Evolutionary conservation across 768 basidiomycete species (phyloP).

Genomic region (Tylopilus sp.): DNA sequence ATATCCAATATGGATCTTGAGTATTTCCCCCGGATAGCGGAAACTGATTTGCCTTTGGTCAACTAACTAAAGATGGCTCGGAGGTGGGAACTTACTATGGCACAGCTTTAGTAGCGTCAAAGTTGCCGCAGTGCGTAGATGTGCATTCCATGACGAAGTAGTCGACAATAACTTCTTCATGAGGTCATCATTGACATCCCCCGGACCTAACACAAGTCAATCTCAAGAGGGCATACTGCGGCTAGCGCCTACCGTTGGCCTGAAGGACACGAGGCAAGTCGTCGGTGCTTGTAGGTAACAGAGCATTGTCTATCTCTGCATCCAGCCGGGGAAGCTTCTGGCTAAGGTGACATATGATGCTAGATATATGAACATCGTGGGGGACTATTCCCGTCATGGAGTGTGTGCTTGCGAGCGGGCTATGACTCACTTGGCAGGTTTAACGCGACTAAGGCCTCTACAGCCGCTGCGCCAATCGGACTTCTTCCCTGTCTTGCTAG

Average conservation of each 20-base stretch:
- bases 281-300: not conserved
- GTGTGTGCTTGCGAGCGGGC: not conserved
- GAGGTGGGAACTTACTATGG: not conserved
- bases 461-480: slow-evolving; percentile 4
- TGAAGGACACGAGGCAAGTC: not conserved
- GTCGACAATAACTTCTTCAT: not conserved
- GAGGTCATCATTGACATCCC: not conserved
- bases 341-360: slow-evolving; percentile 3
- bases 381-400: not conserved
- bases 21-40: not conserved
- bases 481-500: not conserved
- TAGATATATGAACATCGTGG: not conserved
- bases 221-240: not conserved
- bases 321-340: slow-evolving; percentile 2
- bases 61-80: not conserved
- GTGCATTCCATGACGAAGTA: not conserved
- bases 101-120: slow-evolving; percentile 11
- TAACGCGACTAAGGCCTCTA: slow-evolving; percentile 6
- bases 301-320: not conserved
- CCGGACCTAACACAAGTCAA: not conserved
- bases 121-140: slow-evolving; percentile 2
- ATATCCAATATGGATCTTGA: not conserved
- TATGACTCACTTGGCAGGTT: not conserved
- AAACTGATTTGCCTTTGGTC: not conserved
- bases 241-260: not conserved